Conservation (phyloP, 805 yeast species). For the Metschnikowia corniflorae region DNA sequence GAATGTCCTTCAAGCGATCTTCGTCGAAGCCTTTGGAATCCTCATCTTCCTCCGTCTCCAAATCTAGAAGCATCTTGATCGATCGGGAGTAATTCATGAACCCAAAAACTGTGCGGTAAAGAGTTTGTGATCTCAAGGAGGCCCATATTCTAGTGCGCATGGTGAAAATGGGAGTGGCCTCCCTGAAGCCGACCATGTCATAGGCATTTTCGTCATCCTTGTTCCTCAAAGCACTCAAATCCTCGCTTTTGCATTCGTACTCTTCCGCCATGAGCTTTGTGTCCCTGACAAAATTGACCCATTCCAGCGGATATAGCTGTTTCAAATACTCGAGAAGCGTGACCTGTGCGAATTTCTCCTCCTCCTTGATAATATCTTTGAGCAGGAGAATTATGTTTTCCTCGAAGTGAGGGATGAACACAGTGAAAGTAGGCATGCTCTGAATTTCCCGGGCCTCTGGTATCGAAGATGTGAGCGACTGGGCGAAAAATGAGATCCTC, state of each 20-base stretch:
- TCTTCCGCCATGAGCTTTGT: slow-evolving; percentile 94
- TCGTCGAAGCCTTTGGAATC: slow-evolving; percentile 8
- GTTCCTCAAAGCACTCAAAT: slow-evolving; percentile 3
- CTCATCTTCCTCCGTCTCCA: slow-evolving; percentile 74
- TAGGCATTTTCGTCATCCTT: slow-evolving; percentile 70
- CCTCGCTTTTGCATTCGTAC: slow-evolving; percentile 20
- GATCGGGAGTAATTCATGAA: slow-evolving; percentile 98
- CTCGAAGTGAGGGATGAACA: slow-evolving; percentile 91
- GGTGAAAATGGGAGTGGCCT: slow-evolving; percentile 96
- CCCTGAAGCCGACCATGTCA: slow-evolving; percentile 94
- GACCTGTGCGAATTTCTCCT: slow-evolving; percentile 93
- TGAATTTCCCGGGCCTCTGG: slow-evolving; percentile 51
- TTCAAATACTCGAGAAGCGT: slow-evolving; percentile 91
- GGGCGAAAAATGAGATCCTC: slow-evolving; percentile 85
- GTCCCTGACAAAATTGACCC: slow-evolving; percentile 97
- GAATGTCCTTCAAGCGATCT: slow-evolving; percentile 10
- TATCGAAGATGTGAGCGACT: slow-evolving; percentile 81
- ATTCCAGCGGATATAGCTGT: slow-evolving; percentile 93
- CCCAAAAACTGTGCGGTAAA: slow-evolving; percentile 95
- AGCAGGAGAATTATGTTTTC: slow-evolving; percentile 92
- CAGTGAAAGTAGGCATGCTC: slow-evolving; percentile 32
- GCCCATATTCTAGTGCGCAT: slow-evolving; percentile 98
- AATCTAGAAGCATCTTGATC: slow-evolving; percentile 86
- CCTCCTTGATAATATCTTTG: slow-evolving; percentile 95
- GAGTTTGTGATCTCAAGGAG: slow-evolving; percentile 91